Conservation (phyloP, 202 grass and related monocot species). For the Elaeis oleifera region DNA sequence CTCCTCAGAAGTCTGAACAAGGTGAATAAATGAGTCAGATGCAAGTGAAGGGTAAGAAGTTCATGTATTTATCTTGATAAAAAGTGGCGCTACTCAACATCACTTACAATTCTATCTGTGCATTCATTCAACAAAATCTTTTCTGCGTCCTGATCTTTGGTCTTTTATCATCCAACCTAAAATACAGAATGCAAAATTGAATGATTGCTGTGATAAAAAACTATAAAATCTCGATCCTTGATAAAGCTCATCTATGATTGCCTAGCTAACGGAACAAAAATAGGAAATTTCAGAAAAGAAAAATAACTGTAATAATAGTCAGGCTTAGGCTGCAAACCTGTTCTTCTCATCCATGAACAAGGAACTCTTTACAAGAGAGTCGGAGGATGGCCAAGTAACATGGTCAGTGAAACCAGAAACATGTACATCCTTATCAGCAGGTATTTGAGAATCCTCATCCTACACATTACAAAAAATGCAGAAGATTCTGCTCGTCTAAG, state of each 20-base stretch:
- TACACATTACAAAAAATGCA: constrained; percentile 19
- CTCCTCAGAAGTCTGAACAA: constrained; percentile 11
- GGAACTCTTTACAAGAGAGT: constrained; percentile 25
- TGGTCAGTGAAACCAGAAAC: constrained; percentile 15
- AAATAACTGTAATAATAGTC: not conserved
- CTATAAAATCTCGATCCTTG: no score
- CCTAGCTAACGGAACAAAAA: no score
- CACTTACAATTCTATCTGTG: no score
- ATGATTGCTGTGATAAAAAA: no score
- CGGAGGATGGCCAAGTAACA: constrained; percentile 27
- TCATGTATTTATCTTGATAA: not conserved
- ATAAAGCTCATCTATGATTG: no score
- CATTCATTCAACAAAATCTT: constrained; percentile 26
- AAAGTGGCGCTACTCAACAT: no score
- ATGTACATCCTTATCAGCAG: constrained; percentile 25
- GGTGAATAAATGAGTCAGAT: constrained; percentile 6
- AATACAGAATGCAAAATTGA: constrained; percentile 7
- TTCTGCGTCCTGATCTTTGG: constrained; percentile 31
- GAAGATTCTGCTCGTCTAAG: not conserved
- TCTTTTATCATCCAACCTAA: constrained; percentile 49
- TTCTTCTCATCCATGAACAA: constrained; percentile 25
- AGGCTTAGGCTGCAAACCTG: constrained; percentile 25
- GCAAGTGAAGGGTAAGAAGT: not conserved
- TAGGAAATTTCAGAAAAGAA: not conserved
- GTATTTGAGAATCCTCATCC: constrained; percentile 39